These are phyloP conservation scores for Tuber melanosporum DNA, from an alignment of 495 filamentous ascomycete genomes.

Conservation along the genomic window DNA sequence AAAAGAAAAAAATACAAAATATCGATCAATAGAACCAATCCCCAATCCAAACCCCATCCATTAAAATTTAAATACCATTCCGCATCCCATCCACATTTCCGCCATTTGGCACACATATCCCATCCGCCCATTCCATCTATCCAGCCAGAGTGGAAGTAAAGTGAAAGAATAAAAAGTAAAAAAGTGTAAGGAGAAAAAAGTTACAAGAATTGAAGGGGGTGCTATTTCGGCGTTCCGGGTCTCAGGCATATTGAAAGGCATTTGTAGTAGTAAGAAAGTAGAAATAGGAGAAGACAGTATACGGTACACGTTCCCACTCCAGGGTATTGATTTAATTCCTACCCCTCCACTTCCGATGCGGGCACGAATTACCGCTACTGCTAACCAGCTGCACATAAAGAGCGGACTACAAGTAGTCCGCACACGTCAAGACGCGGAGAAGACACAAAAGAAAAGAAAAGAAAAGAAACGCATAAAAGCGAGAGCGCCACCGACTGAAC, in stretches of 20 bases:
- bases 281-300: not conserved
- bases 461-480: not conserved
- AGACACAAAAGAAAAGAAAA: slow-evolving; percentile 2
- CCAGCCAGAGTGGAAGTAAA: not conserved
- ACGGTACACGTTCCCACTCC: not conserved
- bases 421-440: not conserved
- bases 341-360: not conserved
- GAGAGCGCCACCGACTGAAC: slow-evolving; percentile 2
- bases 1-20: not conserved
- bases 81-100: not conserved
- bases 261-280: not conserved
- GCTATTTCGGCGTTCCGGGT: not conserved
- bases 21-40: slow-evolving; percentile 16
- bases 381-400: slow-evolving; percentile 25
- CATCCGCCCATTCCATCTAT: not conserved
- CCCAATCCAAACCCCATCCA: not conserved
- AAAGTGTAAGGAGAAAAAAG: no score
- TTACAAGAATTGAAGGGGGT: slow-evolving; percentile 10
- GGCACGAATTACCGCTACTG: slow-evolving; percentile 18
- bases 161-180: not conserved
- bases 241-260: not conserved
- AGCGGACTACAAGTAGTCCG: not conserved
- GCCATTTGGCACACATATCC: not conserved
- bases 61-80: slow-evolving; percentile 4
- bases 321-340: not conserved